These are phyloP conservation scores for Colletotrichum sublineola DNA, from an alignment of 2,329 filamentous ascomycete genomes.

Conservation along the genomic window DNA sequence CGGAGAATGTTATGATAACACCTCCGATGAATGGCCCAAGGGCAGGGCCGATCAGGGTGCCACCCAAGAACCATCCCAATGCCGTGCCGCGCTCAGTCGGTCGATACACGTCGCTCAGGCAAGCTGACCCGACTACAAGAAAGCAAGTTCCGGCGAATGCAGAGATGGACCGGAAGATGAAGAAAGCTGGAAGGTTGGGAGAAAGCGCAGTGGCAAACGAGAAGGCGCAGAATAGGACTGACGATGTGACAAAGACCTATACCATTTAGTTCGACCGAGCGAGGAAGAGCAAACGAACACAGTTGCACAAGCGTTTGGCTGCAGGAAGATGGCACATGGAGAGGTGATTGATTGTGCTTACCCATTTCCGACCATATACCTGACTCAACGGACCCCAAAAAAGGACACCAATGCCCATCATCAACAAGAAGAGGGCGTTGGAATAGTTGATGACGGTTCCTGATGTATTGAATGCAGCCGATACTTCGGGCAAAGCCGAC, in stretches of 20 bases:
- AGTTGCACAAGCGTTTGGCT: background rate
- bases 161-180: conserved; percentile 77
- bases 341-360: conserved; percentile 53
- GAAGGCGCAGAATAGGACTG: conserved; percentile 70
- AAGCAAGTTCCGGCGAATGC: conserved; percentile 79
- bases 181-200: conserved; percentile 75
- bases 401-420: conserved; percentile 76
- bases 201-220: conserved; percentile 75
- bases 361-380: conserved; percentile 65
- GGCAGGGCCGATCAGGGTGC: conserved; percentile 75
- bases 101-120: conserved; percentile 70
- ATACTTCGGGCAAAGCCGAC: conserved; percentile 81
- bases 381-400: conserved; percentile 77
- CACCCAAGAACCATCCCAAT: conserved; percentile 75
- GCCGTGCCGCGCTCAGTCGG: conserved; percentile 75
- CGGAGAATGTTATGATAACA: conserved; percentile 76
- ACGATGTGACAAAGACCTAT: conserved; percentile 44
- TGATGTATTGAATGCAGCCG: conserved; percentile 72
- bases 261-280: conserved; percentile 26
- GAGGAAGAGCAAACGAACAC: too few species aligned
- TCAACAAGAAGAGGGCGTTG: conserved; percentile 78
- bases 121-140: conserved; percentile 74
- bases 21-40: conserved; percentile 75
- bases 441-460: conserved; percentile 77
- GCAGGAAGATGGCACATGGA: background rate